A percentile compares a stretch with the other conserved stretches of the same genome.
phyloP scores from a whole-genome alignment of 2,329 filamentous ascomycete species.

The Fusarium illudens region DNA sequence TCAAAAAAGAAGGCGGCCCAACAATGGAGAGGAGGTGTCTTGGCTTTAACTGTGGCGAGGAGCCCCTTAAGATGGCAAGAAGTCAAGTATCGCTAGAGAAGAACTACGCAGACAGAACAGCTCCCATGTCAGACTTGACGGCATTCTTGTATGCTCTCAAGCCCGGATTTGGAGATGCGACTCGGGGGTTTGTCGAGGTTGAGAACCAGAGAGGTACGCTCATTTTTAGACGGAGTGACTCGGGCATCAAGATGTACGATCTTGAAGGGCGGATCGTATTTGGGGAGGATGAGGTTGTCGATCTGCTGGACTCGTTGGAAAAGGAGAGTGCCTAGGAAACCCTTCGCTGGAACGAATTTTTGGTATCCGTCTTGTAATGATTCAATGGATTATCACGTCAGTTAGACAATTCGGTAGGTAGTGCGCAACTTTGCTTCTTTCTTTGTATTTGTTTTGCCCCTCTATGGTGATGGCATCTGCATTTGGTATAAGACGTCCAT shows the following conservation, averaged over 20 bases:
- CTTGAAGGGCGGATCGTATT: slow-evolving; percentile 4
- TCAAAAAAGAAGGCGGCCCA: slow-evolving; percentile 21
- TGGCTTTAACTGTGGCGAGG: slow-evolving; percentile 38
- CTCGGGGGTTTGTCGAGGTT: slow-evolving; percentile 7
- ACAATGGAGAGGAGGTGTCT: slow-evolving; percentile 32
- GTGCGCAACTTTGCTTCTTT: neutral
- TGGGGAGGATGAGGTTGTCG: slow-evolving; percentile 3
- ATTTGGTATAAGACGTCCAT: no score
- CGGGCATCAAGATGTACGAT: slow-evolving; percentile 34
- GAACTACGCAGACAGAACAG: slow-evolving; percentile 25
- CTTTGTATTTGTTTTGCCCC: neutral
- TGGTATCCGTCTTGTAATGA: neutral
- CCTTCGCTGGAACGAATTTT: neutral
- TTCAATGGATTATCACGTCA: neutral
- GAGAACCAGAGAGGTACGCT: slow-evolving; percentile 22
- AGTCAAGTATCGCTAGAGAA: slow-evolving; percentile 22
- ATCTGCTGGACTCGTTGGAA: neutral
- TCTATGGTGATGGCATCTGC: neutral
- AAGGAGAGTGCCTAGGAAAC: neutral
- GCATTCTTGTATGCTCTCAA: slow-evolving; percentile 25
- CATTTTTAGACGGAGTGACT: slow-evolving; percentile 19
- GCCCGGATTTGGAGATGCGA: slow-evolving; percentile 12
- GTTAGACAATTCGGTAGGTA: neutral
- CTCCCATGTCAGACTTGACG: slow-evolving; percentile 36
- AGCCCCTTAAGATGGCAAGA: slow-evolving; percentile 32